Base-by-base conservation (phyloP, 331 rosid species). In the Acacia concinna region DNA sequence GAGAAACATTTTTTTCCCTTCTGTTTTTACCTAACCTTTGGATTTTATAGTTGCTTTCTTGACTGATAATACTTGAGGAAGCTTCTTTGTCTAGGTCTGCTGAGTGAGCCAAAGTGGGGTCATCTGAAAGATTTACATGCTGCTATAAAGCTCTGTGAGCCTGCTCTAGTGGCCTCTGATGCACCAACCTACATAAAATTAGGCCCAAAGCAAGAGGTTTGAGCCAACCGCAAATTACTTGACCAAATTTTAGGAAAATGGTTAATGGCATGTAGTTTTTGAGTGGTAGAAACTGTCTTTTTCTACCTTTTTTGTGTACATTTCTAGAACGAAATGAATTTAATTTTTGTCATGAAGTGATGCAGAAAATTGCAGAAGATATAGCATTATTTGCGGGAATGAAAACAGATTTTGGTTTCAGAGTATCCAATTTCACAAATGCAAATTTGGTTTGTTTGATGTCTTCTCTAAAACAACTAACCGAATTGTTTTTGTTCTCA, bases 181-280 rank as follows among this genome's bases (percentile, higher is more conserved):
- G 86, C 89, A 20, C 94, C 97, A 23, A 82, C 80, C 71, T 91
- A 92, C 74, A 85, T 92, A 60, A 95, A 93, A 78, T 80, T 95
- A 87, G 99, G 99, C 70, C 88, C 96, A 81, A 88, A 90, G 73
- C 99, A 95, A 74, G 99, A 95, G 99, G 99, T 95, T 84, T 83
- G 90, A 74, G 77, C 62, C 73, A 59, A 71, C 44, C 79, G 71
- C 66, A n/a, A 75, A 65, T 37, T 27, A 47, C 47, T 30, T 1
- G n/a, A 2, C 34, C 35, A 68, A 77, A 4, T 40, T 72, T 63
- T 46, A 77, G 20, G 8, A 59, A 59, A 59, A 27, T 30, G 67
- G 67, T 14, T 60, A 5, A 60, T 30, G 21, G 6, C 35, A 60
- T 60, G 62, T 35, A 85, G 35, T 15, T 30, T 63, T 30, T 63